Base-by-base conservation (phyloP, 1,284 basidiomycete species). In the Leccinum pallidistipes region DNA sequence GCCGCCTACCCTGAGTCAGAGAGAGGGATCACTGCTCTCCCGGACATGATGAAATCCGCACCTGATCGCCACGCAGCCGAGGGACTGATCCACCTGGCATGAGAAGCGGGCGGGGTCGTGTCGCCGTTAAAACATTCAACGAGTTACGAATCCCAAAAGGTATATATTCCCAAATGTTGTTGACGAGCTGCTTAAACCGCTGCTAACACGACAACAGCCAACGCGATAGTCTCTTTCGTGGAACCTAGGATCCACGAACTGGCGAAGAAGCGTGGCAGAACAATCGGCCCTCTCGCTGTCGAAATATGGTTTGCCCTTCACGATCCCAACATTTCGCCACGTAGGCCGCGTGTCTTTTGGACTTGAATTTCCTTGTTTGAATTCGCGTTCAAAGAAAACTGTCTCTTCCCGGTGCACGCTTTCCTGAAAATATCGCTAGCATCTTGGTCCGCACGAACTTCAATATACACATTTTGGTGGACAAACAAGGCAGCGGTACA, bases 241-340 rank as follows among this genome's bases (percentile, higher is more conserved):
- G n/a, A 51, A 29, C 49, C 49, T 27, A 51, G 27, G 27, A 29
- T 51, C 5, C 14, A 5, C 9, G 49, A 51, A 29, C n/a, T 51
- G 9, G 49, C 27, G 49, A 51, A 18, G 27, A 51, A 51, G 27
- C 14, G 27, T 29, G 49, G 27, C 4, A 29, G 49, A 29, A 27
- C 27, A 29, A 29, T 51, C 16, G 49, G 49, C 21, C 27, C 27
- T 27, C 27, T 27, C 27, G 27, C 27, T 27, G 27, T 27, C 6
- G 27, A 27, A 27, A 27, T 27, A 27, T 27, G 27, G 27, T 27
- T 27, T 27, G 27, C 27, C 27, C 27, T 27, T 27, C 27, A 27
- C 27, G 6, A 27, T 27, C 27, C 27, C 27, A 27, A 27, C 27
- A 12, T 24, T 88, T 87, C 74, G 8, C 18, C 18, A 47, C 11